These are phyloP conservation scores for Pythium rishiriense DNA, from an alignment of 352 stramenopile species.

Conservation along the genomic window DNA sequence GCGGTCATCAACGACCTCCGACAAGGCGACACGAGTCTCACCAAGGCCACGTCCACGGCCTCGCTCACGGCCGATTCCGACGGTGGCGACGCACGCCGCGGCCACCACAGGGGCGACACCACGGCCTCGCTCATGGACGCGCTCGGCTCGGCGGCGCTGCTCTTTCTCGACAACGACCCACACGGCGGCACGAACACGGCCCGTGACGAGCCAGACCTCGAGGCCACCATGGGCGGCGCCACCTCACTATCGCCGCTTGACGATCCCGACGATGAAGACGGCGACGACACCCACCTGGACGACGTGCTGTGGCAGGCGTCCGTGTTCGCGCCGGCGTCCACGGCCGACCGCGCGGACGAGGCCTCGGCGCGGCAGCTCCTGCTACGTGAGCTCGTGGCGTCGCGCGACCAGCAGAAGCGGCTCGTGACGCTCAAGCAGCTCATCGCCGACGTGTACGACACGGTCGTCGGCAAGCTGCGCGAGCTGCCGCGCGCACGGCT, in stretches of 20 bases:
- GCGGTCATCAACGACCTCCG: slow-evolving; percentile 22
- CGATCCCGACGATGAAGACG: slow-evolving; percentile 12
- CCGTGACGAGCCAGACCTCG: not conserved
- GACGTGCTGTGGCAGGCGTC: slow-evolving; percentile 28
- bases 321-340: slow-evolving; percentile 11
- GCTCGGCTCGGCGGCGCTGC: slow-evolving; percentile 5
- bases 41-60: slow-evolving; percentile 26
- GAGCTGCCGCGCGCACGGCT: slow-evolving; percentile 30
- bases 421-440: slow-evolving; percentile 63
- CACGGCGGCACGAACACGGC: not conserved
- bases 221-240: not conserved
- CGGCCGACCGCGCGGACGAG: slow-evolving; percentile 38
- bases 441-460: slow-evolving; percentile 71
- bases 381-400: slow-evolving; percentile 31
- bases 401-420: slow-evolving; percentile 50
- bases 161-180: slow-evolving; percentile 16
- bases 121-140: not conserved
- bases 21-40: not conserved
- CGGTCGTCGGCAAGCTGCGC: slow-evolving; percentile 49
- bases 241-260: not conserved
- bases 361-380: slow-evolving; percentile 20
- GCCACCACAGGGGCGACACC: not conserved
- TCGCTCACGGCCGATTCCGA: not conserved
- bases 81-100: not conserved
- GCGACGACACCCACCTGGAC: slow-evolving; percentile 25